Base-by-base conservation (phyloP, 1,139 yeast species). In the Lodderomyces oxycetoniae region DNA sequence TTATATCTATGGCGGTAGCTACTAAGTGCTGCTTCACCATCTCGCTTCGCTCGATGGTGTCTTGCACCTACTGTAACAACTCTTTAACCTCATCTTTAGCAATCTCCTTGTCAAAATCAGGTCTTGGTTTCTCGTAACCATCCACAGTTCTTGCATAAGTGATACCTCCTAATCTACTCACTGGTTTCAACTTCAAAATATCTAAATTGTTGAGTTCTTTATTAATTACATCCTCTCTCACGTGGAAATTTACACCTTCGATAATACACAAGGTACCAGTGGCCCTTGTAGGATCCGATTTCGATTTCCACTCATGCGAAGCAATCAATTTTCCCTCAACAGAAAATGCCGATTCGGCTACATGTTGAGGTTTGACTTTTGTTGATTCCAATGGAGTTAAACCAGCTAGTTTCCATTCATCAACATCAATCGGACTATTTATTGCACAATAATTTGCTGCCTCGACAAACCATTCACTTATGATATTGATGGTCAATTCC, bases 381-480 rank as follows among this genome's bases (percentile, higher is more conserved):
- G 48, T 45, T 0, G 81, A 72, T 4, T 52, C 46, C 5, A 54
- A 44, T 3, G 74, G 74, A 1, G 82, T 76, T 38, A 78, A 57
- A 0, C 84, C 84, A 10, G 71, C 48, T 28, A 75, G 53, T 37
- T 66, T 58, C 77, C 79, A 77, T 48, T 78, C 85, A 41, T 71
- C 72, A 11, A 70, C 61, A 1, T 58, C 73, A 1, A 48, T 33
- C 1, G 83, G 83, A 2, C 77, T 67, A 42, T 67, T 55, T 17
- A 61, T 60, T 12, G 71, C 56, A n/a, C 74, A 54, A 42, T 53
- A 67, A 47, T 78, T 76, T 10, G 82, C 80, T 12, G 83, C 83
- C 41, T 78, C 85, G 19, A 71, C 57, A 46, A 76, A 74, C 81
- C 81, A 77, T 51, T 78, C 85, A 31, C 77, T 66, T 25, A 78